These are phyloP conservation scores for Hymenoscyphus occultus DNA, from an alignment of 2,329 filamentous ascomycete genomes.

Conservation along the genomic window DNA sequence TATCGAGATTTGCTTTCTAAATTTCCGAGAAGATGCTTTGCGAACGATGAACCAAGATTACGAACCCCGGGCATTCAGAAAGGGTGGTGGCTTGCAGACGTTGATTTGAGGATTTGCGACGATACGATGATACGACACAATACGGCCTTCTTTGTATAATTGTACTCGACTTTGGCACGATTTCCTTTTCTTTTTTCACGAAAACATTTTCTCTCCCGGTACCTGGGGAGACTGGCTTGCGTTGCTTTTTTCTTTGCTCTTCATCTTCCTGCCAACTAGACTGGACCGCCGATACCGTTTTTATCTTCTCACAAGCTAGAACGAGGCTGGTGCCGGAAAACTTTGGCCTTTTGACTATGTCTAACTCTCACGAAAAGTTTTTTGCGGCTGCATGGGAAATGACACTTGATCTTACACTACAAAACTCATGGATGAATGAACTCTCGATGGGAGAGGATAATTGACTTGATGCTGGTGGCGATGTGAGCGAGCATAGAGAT, in stretches of 20 bases:
- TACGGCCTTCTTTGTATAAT: conserved; percentile 35
- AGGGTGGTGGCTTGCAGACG: conserved; percentile 33
- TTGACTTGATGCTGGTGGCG: conserved; percentile 16
- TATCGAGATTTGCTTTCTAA: conserved; percentile 25
- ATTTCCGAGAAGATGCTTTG: conserved; percentile 31
- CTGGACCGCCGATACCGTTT: conserved; percentile 11
- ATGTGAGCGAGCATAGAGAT: conserved; percentile 8
- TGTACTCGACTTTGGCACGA: conserved; percentile 20
- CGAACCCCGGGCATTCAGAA: conserved; percentile 35
- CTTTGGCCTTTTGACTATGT: neutral
- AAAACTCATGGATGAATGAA: conserved; percentile 8
- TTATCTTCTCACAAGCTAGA: conserved; percentile 1
- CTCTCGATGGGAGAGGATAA: conserved; percentile 21
- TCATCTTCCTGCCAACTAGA: conserved; percentile 8
- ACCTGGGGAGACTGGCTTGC: conserved; percentile 18
- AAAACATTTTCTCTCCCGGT: conserved; percentile 15
- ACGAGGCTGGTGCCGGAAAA: conserved; percentile 2
- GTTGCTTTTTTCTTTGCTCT: conserved; percentile 12
- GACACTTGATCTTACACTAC: conserved; percentile 2
- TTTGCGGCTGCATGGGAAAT: conserved; percentile 7
- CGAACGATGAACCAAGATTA: conserved; percentile 28
- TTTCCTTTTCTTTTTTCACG: conserved; percentile 16
- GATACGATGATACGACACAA: conserved; percentile 21
- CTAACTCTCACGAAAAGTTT: conserved; percentile 11
- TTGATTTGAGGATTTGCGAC: conserved; percentile 34